Evolutionary conservation across 2,329 filamentous ascomycete species (phyloP).

Genomic region (Aspergillus novoparasiticus): DNA sequence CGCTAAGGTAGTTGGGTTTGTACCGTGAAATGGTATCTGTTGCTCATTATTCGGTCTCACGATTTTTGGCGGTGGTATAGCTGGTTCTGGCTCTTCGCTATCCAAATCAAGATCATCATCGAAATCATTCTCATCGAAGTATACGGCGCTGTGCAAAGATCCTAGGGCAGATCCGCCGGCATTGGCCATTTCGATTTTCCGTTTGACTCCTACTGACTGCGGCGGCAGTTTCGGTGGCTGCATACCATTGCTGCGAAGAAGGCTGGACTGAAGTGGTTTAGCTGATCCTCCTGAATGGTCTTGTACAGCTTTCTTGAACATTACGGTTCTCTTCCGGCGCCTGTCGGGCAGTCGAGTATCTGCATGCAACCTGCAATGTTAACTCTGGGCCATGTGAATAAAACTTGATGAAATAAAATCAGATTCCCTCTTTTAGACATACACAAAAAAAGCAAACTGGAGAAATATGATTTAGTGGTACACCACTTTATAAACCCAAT

Average conservation of each 20-base stretch:
- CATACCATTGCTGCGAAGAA: slow-evolving; percentile 29
- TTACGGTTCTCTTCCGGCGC: slow-evolving; percentile 24
- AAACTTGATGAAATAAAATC: slow-evolving; percentile 25
- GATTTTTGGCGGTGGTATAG: slow-evolving; percentile 25
- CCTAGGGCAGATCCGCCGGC: slow-evolving; percentile 37
- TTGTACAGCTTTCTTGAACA: slow-evolving; percentile 47
- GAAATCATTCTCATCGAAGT: slow-evolving; percentile 80
- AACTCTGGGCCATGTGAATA: slow-evolving; percentile 22
- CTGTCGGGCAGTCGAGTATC: slow-evolving; percentile 30
- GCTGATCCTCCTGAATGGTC: slow-evolving; percentile 36
- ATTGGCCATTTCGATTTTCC: slow-evolving; percentile 41
- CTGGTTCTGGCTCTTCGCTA: slow-evolving; percentile 35
- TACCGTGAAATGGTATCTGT: slow-evolving; percentile 8
- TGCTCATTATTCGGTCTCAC: slow-evolving; percentile 10
- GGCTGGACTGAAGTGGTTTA: slow-evolving; percentile 38
- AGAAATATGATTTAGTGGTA: background rate
- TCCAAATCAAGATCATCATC: slow-evolving; percentile 80
- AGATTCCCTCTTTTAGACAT: slow-evolving; percentile 24
- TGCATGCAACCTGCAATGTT: slow-evolving; percentile 23
- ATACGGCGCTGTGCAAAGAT: slow-evolving; percentile 54
- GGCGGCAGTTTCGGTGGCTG: slow-evolving; percentile 25
- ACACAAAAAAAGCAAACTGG: slow-evolving; percentile 27
- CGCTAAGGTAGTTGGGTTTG: background rate
- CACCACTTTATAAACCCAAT: background rate
- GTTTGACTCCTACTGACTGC: slow-evolving; percentile 37